Evolutionary conservation across 2,329 filamentous ascomycete genomes (phyloP), one percentile per base, ranked within the genome.

Genomic region (Tolypocladium capitatum): DNA sequence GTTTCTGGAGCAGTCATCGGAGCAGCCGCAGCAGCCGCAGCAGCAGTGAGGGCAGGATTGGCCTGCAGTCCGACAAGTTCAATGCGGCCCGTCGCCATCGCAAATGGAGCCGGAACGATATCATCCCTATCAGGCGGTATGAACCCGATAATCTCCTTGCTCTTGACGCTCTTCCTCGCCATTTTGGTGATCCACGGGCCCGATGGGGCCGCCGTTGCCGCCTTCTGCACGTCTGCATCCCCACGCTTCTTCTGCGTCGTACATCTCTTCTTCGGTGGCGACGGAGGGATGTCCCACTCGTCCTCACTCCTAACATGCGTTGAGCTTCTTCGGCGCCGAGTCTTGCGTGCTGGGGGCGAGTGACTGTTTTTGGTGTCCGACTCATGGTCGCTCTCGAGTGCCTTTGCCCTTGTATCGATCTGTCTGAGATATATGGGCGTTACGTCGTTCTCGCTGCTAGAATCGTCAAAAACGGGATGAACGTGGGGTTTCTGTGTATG

Each of bases 61-160:
- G 47, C 36, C 14, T 43, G 27, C 2, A 45, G 33, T 20, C 48
- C 49, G 42, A 55, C 46, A 3, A 45, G 33, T 20, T 48, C 49
- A 43, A 55, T 47, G 18, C 48, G 35, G 8, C 14, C 38, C 7
- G 50, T 48, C 2, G 52, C 49, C 44, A 46, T 50, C 1, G 55
- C 50, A 35, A 55, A 56, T 13, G 56, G 53, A 3, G 49, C 45
- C 16, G 51, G 46, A 24, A 55, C 47, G 3, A 48, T 20, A 7
- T 48, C 49, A 4, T 52, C 51, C 10, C 55, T 54, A 13, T 45
- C 32, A 2, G 55, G 54, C 20, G 58, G 42, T 9, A 58, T 46
- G 42, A 67, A 68, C 3, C 71, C 71, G 45, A 74, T 61, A n/a
- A 74, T 64, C 48, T 74, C 71, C 51, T 60, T 69, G 55, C 71